phyloP scores from a whole-genome alignment of 2,329 filamentous ascomycete genomes.

The Fusarium staphyleae region DNA sequence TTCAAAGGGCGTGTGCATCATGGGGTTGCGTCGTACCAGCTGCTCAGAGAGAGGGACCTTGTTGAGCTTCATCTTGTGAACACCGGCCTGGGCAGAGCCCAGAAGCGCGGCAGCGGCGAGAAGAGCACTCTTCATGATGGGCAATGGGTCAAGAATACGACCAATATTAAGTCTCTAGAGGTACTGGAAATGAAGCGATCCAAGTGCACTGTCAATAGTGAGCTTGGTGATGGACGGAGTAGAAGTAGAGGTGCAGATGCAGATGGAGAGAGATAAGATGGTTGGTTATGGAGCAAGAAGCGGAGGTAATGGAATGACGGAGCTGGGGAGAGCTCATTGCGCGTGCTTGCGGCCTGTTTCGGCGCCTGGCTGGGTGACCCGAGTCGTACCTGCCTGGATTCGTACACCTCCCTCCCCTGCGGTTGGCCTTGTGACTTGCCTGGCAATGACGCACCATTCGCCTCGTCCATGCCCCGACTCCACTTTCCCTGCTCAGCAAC shows the following conservation, averaged over 20 bases:
- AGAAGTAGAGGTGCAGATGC: conserved; percentile 19
- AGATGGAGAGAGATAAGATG: conserved; percentile 37
- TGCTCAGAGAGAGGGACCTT: conserved; percentile 94
- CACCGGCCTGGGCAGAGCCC: conserved; percentile 81
- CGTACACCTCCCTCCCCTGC: conserved; percentile 31
- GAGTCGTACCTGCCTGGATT: conserved; percentile 34
- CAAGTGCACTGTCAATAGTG: conserved; percentile 3
- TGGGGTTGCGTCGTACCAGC: conserved; percentile 68
- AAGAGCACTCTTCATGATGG: conserved; percentile 84
- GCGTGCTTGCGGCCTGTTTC: conserved; percentile 40
- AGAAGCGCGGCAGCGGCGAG: conserved; percentile 82
- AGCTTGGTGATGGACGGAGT: conserved; percentile 18
- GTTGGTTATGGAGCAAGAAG: conserved; percentile 35
- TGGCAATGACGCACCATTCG: conserved; percentile 42
- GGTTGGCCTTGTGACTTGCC: conserved; percentile 39
- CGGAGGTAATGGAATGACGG: conserved; percentile 38
- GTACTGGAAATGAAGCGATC: conserved; percentile 4
- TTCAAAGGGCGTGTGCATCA: conserved; percentile 1
- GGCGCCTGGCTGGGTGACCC: conserved; percentile 24
- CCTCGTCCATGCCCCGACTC: conserved; percentile 26
- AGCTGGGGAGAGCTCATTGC: conserved; percentile 39
- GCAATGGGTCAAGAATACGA: conserved; percentile 38
- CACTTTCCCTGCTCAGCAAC: conserved; percentile 41
- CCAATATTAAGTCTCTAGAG: conserved; percentile 1
- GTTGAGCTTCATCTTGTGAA: conserved; percentile 97